phyloP scores from a whole-genome alignment of 108 stramenopile species.

The Mediolabrus comicus region DNA sequence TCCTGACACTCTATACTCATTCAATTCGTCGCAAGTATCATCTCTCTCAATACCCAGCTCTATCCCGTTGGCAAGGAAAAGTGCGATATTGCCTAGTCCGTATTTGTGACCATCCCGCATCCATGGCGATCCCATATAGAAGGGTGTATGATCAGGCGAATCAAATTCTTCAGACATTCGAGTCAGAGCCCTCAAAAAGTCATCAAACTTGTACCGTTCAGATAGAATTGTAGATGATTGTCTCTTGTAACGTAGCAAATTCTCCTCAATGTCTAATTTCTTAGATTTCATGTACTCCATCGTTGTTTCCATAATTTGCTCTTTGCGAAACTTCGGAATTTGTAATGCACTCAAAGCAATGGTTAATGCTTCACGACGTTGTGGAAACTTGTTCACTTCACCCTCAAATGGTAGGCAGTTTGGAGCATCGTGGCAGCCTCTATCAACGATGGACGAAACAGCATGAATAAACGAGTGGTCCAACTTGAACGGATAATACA shows the following conservation, averaged over 20 bases:
- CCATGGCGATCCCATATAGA: slow-evolving; percentile 41
- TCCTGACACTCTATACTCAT: slow-evolving; percentile 11
- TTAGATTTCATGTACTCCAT: slow-evolving; percentile 26
- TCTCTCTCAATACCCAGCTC: slow-evolving; percentile 37
- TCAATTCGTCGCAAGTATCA: slow-evolving; percentile 38
- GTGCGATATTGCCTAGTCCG: slow-evolving; percentile 29
- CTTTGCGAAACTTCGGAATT: slow-evolving; percentile 10
- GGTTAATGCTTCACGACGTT: slow-evolving; percentile 21
- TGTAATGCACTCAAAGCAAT: slow-evolving; percentile 18
- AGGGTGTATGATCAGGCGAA: slow-evolving; percentile 14
- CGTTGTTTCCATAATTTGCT: slow-evolving; percentile 22
- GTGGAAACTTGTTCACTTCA: slow-evolving; percentile 7
- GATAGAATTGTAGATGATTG: slow-evolving; percentile 13
- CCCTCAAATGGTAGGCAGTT: neutral
- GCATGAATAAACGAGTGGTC: slow-evolving; percentile 36
- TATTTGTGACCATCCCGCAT: slow-evolving; percentile 40
- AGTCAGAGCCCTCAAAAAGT: slow-evolving; percentile 13
- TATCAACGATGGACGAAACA: slow-evolving; percentile 35
- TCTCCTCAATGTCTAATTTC: slow-evolving; percentile 20
- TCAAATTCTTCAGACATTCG: slow-evolving; percentile 13
- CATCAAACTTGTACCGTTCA: slow-evolving; percentile 35
- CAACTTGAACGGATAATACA: slow-evolving; percentile 15
- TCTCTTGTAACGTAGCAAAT: slow-evolving; percentile 30
- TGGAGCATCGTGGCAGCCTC: slow-evolving; percentile 33
- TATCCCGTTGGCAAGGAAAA: slow-evolving; percentile 37